Conservation (phyloP, 495 filamentous ascomycete genomes). For the Neurospora intermedia region DNA sequence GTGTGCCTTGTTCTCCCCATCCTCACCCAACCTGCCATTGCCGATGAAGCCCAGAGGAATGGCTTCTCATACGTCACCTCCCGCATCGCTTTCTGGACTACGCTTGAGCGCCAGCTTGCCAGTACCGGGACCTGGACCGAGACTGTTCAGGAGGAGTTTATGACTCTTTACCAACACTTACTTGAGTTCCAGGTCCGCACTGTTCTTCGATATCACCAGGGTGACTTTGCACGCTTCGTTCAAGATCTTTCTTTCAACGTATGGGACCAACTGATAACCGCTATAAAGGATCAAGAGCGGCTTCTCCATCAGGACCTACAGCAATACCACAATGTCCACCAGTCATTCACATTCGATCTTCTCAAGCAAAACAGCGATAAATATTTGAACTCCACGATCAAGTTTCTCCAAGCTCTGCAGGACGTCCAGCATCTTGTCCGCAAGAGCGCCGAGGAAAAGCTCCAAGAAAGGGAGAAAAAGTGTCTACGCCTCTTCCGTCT, state of each 20-base stretch:
- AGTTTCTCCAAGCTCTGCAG: background rate
- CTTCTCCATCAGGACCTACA: background rate
- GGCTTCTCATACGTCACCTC: conserved; percentile 18
- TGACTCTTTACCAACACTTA: background rate
- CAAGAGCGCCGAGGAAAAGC: background rate
- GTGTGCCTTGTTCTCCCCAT: conserved; percentile 15
- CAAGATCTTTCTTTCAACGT: background rate
- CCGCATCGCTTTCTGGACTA: conserved; percentile 14
- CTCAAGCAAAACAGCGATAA: background rate
- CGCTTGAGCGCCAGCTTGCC: conserved; percentile 4
- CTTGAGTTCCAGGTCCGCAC: background rate
- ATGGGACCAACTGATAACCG: background rate
- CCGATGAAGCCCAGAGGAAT: conserved; percentile 9
- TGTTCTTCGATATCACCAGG: background rate
- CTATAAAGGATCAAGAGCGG: background rate
- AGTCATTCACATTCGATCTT: fast-evolving
- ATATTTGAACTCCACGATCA: background rate
- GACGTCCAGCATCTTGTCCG: background rate
- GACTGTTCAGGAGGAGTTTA: background rate
- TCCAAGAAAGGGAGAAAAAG: background rate
- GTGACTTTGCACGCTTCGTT: background rate
- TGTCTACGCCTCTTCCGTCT: background rate
- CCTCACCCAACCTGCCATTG: conserved; percentile 13
- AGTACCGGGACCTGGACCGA: background rate
- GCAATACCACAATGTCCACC: background rate